Evolutionary conservation across 768 basidiomycete genomes (phyloP), one percentile per base, ranked within the genome.

Genomic region (Hysterangium stoloniferum): DNA sequence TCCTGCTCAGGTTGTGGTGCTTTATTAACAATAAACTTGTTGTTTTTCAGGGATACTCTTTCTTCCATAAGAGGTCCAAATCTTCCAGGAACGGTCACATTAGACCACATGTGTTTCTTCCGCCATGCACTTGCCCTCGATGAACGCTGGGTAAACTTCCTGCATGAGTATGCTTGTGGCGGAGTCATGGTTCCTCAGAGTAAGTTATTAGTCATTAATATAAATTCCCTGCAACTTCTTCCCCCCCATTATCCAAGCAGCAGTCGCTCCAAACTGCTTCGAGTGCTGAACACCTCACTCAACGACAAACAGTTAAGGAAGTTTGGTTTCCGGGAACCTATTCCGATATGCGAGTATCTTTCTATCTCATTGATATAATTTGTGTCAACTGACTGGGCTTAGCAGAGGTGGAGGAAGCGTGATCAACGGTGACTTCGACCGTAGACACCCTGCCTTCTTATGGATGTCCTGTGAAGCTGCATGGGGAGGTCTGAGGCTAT

Each of bases 41-140:
- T 32, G 3, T 12, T 28, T 33, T 3, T 4, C 44, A 74, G 73
- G 73, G 74, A 75, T 25, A 73, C 71, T 0, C 73, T 75, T 3
- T 74, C 74, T 2, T 72, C 73, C 0, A 35, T 63, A 2, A 59
- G 71, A 34, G 57, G 52, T 11, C 60, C 51, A 6, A 60, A 54
- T 17, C 52, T 72, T 9, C 70, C 73, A 6, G 55, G 51, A 25
- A 68, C 68, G 5, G 61, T 59, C n/a, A 55, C 52, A 4, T 58
- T 58, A 2, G 57, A 65, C 31, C 66, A 71, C 41, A 61, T 74
- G 6, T 71, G 70, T 34, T 64, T 63, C 40, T 74, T 75, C 50
- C 67, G 73, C 5, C 74, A 75, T 56, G 74, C 71, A 1, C 59
- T 75, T 4, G 74, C 75, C 1, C 59, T 75, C 24, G 74, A 75